Evolutionary conservation across 176 grass and related monocot genomes (phyloP).

Genomic region (Bromus sterilis): DNA sequence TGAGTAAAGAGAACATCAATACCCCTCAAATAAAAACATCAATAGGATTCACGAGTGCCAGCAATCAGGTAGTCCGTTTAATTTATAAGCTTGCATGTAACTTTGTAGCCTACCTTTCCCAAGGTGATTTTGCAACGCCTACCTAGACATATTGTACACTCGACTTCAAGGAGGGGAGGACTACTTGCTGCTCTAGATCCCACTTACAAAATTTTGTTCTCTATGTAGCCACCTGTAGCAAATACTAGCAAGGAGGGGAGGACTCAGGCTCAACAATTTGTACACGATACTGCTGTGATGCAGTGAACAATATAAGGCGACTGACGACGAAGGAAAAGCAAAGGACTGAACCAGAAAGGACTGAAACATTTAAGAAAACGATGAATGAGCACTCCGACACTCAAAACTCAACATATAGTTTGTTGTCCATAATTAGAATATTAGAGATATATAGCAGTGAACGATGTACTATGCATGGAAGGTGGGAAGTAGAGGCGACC

Average conservation of each 20-base stretch:
- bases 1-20: conserved; percentile 1
- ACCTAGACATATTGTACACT: background rate
- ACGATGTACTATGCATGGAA: background rate
- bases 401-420: background rate
- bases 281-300: background rate
- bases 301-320: background rate
- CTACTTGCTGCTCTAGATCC: conserved; percentile 1
- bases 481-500: conserved; percentile 20
- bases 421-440: background rate
- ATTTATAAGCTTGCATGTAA: background rate
- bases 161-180: background rate
- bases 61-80: background rate
- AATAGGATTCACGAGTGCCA: background rate
- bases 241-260: background rate
- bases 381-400: background rate
- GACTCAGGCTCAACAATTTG: background rate
- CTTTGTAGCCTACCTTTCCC: background rate
- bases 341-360: conserved; percentile 30
- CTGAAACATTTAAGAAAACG: conserved; percentile 9
- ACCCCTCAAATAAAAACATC: too few relatives aligned
- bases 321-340: background rate
- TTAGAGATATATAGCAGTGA: conserved; percentile 1
- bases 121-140: background rate
- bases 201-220: background rate
- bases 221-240: background rate